A percentile compares a stretch with the other conserved stretches of the same genome.
phyloP scores from a whole-genome alignment of 2,329 filamentous ascomycete genomes.

The Amauroascus niger region DNA sequence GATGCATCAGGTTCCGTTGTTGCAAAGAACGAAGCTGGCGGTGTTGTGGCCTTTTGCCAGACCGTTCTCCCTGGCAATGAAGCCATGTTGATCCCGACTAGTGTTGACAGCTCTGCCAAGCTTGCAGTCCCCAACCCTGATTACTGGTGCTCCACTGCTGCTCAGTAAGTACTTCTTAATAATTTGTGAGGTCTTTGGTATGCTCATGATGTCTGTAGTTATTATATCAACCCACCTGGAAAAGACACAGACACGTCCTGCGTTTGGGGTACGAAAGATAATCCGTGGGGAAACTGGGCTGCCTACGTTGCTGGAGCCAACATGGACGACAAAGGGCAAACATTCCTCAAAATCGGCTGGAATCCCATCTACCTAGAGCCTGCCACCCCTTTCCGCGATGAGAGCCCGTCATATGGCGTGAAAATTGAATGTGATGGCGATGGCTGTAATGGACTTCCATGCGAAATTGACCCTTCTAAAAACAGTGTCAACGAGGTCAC shows the following conservation, averaged over 20 bases:
- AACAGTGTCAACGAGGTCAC: slow-evolving; percentile 50
- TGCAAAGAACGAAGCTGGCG: slow-evolving; percentile 56
- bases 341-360: slow-evolving; percentile 66
- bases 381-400: slow-evolving; percentile 44
- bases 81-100: slow-evolving; percentile 72
- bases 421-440: slow-evolving; percentile 59
- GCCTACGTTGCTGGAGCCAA: slow-evolving; percentile 70
- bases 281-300: slow-evolving; percentile 64
- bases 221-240: slow-evolving; percentile 69
- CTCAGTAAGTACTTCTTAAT: slow-evolving; percentile 52
- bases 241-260: slow-evolving; percentile 52
- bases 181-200: background rate
- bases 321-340: slow-evolving; percentile 53
- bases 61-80: slow-evolving; percentile 71
- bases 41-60: slow-evolving; percentile 62
- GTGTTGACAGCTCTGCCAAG: slow-evolving; percentile 47
- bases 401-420: slow-evolving; percentile 56
- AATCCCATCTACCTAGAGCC: slow-evolving; percentile 62
- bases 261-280: slow-evolving; percentile 56
- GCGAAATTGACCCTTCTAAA: slow-evolving; percentile 55
- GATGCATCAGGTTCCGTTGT: slow-evolving; percentile 56
- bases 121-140: slow-evolving; percentile 59
- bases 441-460: slow-evolving; percentile 63
- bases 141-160: slow-evolving; percentile 64
- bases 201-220: slow-evolving; percentile 40